phyloP scores from a whole-genome alignment of 1,284 basidiomycete genomes.

The Rhodotorula mucilaginosa region DNA sequence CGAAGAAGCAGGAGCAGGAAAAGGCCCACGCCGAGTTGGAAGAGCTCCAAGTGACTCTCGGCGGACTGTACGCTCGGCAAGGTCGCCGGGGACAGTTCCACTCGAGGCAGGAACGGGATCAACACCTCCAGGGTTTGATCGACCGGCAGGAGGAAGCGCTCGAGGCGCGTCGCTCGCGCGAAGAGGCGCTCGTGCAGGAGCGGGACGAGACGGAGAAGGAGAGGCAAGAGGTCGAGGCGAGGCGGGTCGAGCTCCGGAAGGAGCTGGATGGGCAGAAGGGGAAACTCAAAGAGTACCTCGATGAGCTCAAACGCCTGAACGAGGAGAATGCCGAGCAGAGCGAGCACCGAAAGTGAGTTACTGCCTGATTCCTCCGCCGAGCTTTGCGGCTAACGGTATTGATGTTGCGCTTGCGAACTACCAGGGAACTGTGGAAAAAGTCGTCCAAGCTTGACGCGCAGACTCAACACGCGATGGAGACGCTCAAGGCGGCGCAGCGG shows the following conservation, averaged over 20 bases:
- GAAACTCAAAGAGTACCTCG: background rate
- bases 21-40: constrained; percentile 57
- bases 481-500: constrained; percentile 76
- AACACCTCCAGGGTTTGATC: constrained; percentile 71
- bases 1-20: background rate
- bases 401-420: background rate
- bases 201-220: constrained; percentile 54
- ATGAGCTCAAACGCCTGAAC: constrained; percentile 42
- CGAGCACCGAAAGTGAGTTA: constrained; percentile 71
- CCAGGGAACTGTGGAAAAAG: constrained; percentile 83
- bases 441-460: constrained; percentile 81
- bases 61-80: constrained; percentile 78
- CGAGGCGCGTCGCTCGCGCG: constrained; percentile 53
- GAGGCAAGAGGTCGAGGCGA: constrained; percentile 58
- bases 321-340: constrained; percentile 53
- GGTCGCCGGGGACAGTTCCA: constrained; percentile 79
- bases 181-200: constrained; percentile 52
- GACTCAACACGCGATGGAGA: constrained; percentile 71
- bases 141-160: constrained; percentile 61
- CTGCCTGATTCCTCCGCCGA: background rate
- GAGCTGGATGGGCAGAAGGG: constrained; percentile 43
- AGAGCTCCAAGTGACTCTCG: constrained; percentile 65
- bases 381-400: background rate
- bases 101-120: constrained; percentile 77
- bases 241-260: constrained; percentile 27